Conservation (phyloP, 1,284 basidiomycete species). For the Ceratobasidium sp. region DNA sequence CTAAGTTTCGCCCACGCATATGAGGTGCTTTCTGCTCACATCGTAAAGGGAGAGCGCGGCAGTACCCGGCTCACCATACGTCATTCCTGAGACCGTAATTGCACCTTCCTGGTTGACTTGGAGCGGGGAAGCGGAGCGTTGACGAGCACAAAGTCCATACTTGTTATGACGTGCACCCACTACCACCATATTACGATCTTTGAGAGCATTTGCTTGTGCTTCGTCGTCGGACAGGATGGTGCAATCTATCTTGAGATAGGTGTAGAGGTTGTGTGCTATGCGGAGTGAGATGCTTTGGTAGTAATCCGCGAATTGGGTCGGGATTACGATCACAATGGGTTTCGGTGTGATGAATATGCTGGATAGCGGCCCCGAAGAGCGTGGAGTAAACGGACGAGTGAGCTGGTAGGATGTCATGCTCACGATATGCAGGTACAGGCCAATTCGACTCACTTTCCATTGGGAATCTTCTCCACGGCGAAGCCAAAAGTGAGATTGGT, state of each 20-base stretch:
- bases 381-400: neutral
- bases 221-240: slow-evolving; percentile 35
- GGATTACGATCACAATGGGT: slow-evolving; percentile 37
- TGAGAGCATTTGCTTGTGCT: neutral
- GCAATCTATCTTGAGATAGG: slow-evolving; percentile 40
- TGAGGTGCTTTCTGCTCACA: neutral
- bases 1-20: neutral
- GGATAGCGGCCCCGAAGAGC: slow-evolving; percentile 36
- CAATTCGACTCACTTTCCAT: slow-evolving; percentile 28
- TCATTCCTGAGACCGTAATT: slow-evolving; percentile 8
- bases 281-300: slow-evolving; percentile 32
- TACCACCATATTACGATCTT: slow-evolving; percentile 35
- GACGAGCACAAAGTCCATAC: slow-evolving; percentile 29
- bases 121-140: neutral
- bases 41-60: slow-evolving; percentile 16
- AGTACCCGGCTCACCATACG: slow-evolving; percentile 10
- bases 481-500: slow-evolving; percentile 1
- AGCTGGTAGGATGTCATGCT: neutral
- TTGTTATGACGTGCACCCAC: slow-evolving; percentile 35
- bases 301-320: neutral
- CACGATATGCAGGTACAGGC: neutral
- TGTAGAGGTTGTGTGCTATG: slow-evolving; percentile 37
- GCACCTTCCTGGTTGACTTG: neutral
- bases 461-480: neutral
- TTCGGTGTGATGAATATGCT: slow-evolving; percentile 26